phyloP scores from a whole-genome alignment of 768 basidiomycete genomes.

The Agrocybe chaxingu region DNA sequence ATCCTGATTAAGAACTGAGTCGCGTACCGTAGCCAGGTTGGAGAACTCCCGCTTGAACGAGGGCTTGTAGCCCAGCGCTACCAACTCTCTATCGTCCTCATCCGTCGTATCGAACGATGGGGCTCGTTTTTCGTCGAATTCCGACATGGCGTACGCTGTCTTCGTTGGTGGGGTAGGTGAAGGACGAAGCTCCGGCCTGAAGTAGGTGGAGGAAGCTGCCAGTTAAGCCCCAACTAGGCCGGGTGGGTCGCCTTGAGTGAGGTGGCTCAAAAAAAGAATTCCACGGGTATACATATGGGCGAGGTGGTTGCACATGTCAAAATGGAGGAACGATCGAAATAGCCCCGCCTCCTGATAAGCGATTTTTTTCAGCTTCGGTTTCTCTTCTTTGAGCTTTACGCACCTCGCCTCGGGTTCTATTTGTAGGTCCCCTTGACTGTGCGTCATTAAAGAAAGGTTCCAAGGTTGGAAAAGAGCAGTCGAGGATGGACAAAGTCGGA shows the following conservation, averaged over 20 bases:
- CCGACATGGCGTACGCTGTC: conserved; percentile 14
- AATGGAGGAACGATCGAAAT: conserved; percentile 12
- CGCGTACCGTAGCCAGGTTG: conserved; percentile 69
- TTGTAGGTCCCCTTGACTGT: too few relatives aligned
- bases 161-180: conserved; percentile 1
- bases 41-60: conserved; percentile 86
- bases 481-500: too few relatives aligned
- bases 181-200: conserved; percentile 3
- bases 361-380: background rate
- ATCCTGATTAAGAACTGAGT: background rate
- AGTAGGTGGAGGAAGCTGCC: conserved; percentile 2
- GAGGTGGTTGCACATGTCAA: background rate
- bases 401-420: background rate
- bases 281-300: conserved; percentile 15
- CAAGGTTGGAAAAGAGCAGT: too few relatives aligned
- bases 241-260: background rate
- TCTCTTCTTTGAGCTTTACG: background rate
- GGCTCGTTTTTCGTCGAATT: conserved; percentile 15
- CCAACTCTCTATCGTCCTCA: conserved; percentile 64
- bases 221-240: background rate
- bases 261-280: conserved; percentile 3
- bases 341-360: conserved; percentile 6
- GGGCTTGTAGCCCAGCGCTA: conserved; percentile 69
- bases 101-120: conserved; percentile 25
- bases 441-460: too few relatives aligned